These are phyloP conservation scores for Kodamaea arcana DNA, from an alignment of 1,139 yeast species.

Conservation along the genomic window DNA sequence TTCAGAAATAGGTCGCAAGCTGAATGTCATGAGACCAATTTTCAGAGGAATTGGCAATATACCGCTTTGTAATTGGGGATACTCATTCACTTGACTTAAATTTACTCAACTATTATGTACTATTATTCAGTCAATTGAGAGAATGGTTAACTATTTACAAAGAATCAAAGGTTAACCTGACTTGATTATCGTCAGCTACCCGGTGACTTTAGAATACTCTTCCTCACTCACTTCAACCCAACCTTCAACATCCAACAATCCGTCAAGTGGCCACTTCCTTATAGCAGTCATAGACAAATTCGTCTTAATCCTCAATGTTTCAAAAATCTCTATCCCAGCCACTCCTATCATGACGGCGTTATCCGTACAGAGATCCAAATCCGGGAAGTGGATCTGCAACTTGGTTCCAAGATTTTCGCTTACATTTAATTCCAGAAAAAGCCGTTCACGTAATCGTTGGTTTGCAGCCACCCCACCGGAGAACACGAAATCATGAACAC, in stretches of 20 bases:
- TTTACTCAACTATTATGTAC: too few relatives aligned
- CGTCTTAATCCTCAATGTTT: conserved; percentile 45
- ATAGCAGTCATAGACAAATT: conserved; percentile 54
- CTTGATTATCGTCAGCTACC: too few relatives aligned
- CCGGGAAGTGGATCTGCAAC: conserved; percentile 57
- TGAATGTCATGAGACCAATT: too few relatives aligned
- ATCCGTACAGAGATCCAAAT: conserved; percentile 75
- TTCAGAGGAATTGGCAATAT: too few relatives aligned
- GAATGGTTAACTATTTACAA: too few relatives aligned
- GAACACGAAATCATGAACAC: conserved; percentile 60
- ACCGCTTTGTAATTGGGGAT: too few relatives aligned
- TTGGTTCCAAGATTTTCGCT: conserved; percentile 9
- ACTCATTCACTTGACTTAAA: too few relatives aligned
- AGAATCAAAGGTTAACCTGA: too few relatives aligned
- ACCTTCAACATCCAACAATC: conserved; percentile 45
- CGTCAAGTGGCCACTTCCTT: conserved; percentile 71
- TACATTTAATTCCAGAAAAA: conserved; percentile 32
- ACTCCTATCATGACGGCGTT: conserved; percentile 97
- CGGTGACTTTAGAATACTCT: conserved; percentile 5
- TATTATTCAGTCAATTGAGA: too few relatives aligned
- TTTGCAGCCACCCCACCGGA: conserved; percentile 97
- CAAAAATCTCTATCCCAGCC: conserved; percentile 88
- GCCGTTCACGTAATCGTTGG: conserved; percentile 47
- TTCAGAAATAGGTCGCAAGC: too few relatives aligned
- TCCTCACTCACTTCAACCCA: conserved; percentile 36